Base-by-base conservation (phyloP, 2,329 filamentous ascomycete genomes). In the Lecanicillium sp. region DNA sequence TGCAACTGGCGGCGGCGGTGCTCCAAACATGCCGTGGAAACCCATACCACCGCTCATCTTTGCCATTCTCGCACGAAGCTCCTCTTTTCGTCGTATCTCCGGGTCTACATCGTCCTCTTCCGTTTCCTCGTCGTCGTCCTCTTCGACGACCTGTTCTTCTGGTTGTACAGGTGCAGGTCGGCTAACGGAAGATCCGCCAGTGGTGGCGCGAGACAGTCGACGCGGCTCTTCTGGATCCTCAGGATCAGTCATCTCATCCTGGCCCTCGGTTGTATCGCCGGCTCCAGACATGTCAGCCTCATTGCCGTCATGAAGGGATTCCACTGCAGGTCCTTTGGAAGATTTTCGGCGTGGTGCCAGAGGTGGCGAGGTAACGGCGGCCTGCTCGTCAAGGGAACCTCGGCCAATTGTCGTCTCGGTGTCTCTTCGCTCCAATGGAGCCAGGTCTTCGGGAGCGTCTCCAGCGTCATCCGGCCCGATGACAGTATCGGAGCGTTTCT, bases 11-110 rank as follows among this genome's bases (percentile, higher is more conserved):
- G 87, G 76, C 43, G 78, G 79, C 27, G 81, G 78, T 15, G 76
- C 74, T 14, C 86, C 87, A 59, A 94, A 94, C 80, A 97, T 92
- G 51, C 87, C 87, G 57, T 87, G 80, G 83, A 97, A 94, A 33
- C 87, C 87, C 87, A 95, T 95, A 17, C 90, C 90, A 40, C 90
- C 90, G 49, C 90, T 94, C 84, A 98, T 92, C 65, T 95, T 96
- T 33, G 92, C 92, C 87, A 98, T 98, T 51, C 92, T 80, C 45
- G 92, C 88, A 44, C 92, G 79, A 22, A 98, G 71, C 57, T 96
- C 90, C 62, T 95, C 81, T 56, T 83, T 85, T 37, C 89, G 82
- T 49, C 78, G 81, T 17, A 87, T 72, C 58, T 98, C 92, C 1
- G 88, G 87, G 53, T 97, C 89, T 37, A 94, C 69, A 13, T 94